Percentiles rank a stretch among this genome's conserved stretches.
phyloP scores from a whole-genome alignment of 2,329 filamentous ascomycete species.

The Scedosporium boydii region DNA sequence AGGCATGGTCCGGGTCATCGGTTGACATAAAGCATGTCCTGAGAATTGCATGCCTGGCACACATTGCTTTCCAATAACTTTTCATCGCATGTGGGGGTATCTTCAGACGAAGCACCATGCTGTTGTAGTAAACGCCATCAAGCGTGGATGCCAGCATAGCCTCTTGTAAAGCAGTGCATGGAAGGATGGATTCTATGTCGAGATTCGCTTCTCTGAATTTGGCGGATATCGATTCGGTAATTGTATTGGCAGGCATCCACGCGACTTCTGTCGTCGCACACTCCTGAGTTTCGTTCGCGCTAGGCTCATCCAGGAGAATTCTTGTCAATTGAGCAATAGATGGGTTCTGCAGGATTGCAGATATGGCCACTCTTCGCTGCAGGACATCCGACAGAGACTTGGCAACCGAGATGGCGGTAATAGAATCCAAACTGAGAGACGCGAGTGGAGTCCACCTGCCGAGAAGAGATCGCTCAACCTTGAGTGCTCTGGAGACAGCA shows the following conservation, averaged over 20 bases:
- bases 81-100: constrained; percentile 40
- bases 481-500: constrained; percentile 41
- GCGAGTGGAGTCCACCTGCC: constrained; percentile 62
- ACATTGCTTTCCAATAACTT: constrained; percentile 52
- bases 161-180: constrained; percentile 81
- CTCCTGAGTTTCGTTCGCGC: neutral
- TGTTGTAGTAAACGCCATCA: constrained; percentile 59
- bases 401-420: constrained; percentile 66
- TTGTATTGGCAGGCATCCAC: constrained; percentile 9
- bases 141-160: constrained; percentile 63
- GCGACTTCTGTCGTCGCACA: neutral
- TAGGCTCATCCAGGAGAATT: constrained; percentile 12
- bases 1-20: constrained; percentile 48
- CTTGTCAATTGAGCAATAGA: constrained; percentile 52
- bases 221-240: neutral
- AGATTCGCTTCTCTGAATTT: constrained; percentile 5
- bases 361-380: constrained; percentile 49
- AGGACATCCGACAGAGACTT: constrained; percentile 40
- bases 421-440: constrained; percentile 72
- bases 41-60: constrained; percentile 62
- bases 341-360: constrained; percentile 57
- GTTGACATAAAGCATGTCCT: constrained; percentile 68
- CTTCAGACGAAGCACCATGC: constrained; percentile 52
- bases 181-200: constrained; percentile 49
- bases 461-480: constrained; percentile 36